A percentile compares a stretch with the other conserved stretches of the same genome.
phyloP scores from a whole-genome alignment of 2,329 filamentous ascomycete genomes.

The Diaporthe destruens region DNA sequence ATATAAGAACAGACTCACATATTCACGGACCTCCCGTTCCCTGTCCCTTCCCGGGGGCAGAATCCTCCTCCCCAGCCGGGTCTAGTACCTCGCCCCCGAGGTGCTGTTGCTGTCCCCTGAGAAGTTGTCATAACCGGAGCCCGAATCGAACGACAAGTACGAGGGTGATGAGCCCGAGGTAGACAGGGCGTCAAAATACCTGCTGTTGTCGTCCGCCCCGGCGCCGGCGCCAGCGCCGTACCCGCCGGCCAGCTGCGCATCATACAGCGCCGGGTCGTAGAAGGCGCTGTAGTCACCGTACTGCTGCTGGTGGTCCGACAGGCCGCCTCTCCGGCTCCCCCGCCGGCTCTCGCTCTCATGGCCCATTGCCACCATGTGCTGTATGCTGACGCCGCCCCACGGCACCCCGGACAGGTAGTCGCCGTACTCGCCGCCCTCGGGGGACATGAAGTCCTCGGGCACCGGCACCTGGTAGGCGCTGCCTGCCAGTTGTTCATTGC shows the following conservation, averaged over 20 bases:
- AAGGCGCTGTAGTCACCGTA: slow-evolving; percentile 15
- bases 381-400: slow-evolving; percentile 78
- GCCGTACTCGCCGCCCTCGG: slow-evolving; percentile 52
- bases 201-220: slow-evolving; percentile 35
- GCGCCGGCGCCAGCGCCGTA: slow-evolving; percentile 6
- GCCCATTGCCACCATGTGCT: slow-evolving; percentile 63
- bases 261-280: slow-evolving; percentile 34
- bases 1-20: slow-evolving; percentile 29
- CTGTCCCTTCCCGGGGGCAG: slow-evolving; percentile 13
- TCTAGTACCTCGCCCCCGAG: slow-evolving; percentile 40
- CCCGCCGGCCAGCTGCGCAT: slow-evolving; percentile 17
- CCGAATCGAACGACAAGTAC: slow-evolving; percentile 40
- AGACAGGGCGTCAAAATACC: slow-evolving; percentile 41
- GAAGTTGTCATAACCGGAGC: slow-evolving; percentile 38
- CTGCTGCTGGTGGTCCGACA: slow-evolving; percentile 35
- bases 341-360: slow-evolving; percentile 62
- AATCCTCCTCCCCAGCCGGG: slow-evolving; percentile 15
- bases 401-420: slow-evolving; percentile 74
- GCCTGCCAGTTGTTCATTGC: slow-evolving; percentile 73
- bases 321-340: slow-evolving; percentile 52
- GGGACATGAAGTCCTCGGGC: slow-evolving; percentile 62
- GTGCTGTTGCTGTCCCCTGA: slow-evolving; percentile 40
- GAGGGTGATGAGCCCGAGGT: slow-evolving; percentile 38
- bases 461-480: slow-evolving; percentile 74
- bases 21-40: not conserved